A percentile compares a stretch with the other conserved stretches of the same genome.
Evolutionary conservation across 495 filamentous ascomycete genomes (phyloP).

Genomic region (Aspergillus nidulans): DNA sequence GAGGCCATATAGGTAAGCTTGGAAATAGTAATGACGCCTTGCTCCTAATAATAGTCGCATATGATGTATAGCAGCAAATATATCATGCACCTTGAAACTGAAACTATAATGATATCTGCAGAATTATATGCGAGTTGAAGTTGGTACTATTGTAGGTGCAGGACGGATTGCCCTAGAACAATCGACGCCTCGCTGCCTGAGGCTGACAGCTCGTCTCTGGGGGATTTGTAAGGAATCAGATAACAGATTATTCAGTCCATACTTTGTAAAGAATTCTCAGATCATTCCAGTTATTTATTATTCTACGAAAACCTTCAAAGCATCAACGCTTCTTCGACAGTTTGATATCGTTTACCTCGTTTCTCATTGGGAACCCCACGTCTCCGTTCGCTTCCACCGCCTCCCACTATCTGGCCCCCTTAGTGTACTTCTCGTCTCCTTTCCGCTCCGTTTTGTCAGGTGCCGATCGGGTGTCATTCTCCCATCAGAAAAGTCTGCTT

Average conservation of each 20-base stretch:
- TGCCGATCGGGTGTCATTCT: conserved; percentile 19
- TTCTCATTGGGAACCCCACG: conserved; percentile 7
- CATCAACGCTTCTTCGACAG: not conserved
- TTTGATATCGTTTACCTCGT: not conserved
- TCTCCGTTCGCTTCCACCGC: not conserved
- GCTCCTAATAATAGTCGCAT: not conserved
- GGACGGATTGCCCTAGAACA: not conserved
- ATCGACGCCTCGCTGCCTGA: not conserved
- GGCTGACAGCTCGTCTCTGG: not conserved
- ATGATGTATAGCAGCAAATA: not conserved
- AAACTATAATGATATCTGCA: not conserved
- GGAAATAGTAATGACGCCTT: not conserved
- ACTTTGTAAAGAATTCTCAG: not conserved
- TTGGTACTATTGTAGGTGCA: not conserved
- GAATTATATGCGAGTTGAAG: not conserved
- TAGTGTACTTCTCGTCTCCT: conserved; percentile 7
- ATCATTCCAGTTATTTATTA: not conserved
- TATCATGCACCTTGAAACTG: not conserved
- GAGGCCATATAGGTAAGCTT: not conserved
- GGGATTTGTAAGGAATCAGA: not conserved
- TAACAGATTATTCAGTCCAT: not conserved
- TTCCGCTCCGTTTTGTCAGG: conserved; percentile 14
- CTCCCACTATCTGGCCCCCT: not conserved
- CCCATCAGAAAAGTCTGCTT: conserved; percentile 20
- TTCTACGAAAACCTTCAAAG: not conserved